Evolutionary conservation across 352 stramenopile species (phyloP).

Genomic region (Thraustotheca clavata): DNA sequence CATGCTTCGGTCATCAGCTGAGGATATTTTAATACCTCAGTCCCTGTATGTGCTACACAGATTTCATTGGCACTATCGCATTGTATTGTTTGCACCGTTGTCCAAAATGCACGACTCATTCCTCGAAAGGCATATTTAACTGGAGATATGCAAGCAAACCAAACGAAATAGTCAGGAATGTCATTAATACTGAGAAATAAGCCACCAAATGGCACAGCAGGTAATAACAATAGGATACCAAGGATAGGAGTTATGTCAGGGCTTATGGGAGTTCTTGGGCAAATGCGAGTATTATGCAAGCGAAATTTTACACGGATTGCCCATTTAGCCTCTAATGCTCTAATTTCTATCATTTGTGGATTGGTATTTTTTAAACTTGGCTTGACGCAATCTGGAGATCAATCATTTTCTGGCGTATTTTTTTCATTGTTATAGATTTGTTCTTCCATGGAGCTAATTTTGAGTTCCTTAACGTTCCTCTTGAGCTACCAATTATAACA

Average conservation of each 20-base stretch:
- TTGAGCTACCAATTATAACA: constrained; percentile 40
- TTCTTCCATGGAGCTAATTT: constrained; percentile 33
- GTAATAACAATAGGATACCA: constrained; percentile 30
- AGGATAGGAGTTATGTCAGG: constrained; percentile 32
- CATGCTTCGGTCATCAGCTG: neutral
- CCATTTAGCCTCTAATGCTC: constrained; percentile 27
- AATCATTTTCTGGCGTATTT: constrained; percentile 35
- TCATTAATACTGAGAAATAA: constrained; percentile 37
- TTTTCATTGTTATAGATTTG: constrained; percentile 41
- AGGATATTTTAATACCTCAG: neutral
- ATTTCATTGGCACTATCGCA: neutral
- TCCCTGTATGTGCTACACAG: neutral
- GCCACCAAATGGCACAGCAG: constrained; percentile 37
- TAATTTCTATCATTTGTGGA: constrained; percentile 32
- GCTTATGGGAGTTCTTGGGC: constrained; percentile 24
- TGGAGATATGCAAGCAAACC: constrained; percentile 37
- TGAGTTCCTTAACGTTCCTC: constrained; percentile 31
- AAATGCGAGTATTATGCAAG: constrained; percentile 34
- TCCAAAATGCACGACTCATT: constrained; percentile 20
- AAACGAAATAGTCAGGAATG: constrained; percentile 34
- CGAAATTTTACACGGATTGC: constrained; percentile 36
- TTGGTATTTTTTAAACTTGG: constrained; percentile 44
- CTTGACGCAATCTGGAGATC: constrained; percentile 31
- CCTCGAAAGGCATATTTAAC: constrained; percentile 36
- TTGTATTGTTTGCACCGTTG: neutral